phyloP scores from a whole-genome alignment of 345 rosid species.

The Toxicodendron radicans region DNA sequence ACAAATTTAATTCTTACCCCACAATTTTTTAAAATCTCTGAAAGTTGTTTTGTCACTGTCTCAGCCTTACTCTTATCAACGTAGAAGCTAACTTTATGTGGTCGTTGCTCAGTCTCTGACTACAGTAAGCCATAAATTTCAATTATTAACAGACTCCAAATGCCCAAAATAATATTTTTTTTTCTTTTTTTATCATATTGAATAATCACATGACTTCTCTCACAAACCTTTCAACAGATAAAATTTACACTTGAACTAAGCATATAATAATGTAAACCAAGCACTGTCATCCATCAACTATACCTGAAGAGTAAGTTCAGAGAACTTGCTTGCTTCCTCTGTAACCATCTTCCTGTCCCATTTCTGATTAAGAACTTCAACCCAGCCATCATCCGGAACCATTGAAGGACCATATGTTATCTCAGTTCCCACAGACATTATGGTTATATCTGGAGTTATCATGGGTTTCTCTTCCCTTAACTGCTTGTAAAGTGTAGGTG shows the following conservation, averaged over 20 bases:
- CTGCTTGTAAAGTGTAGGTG: conserved; percentile 73
- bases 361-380: conserved; percentile 69
- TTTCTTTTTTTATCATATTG: not conserved
- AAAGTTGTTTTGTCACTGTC: conserved; percentile 54
- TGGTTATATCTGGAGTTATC: conserved; percentile 90
- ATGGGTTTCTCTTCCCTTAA: conserved; percentile 85
- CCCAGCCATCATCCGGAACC: conserved; percentile 96
- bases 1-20: conserved; percentile 54
- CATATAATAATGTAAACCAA: conserved; percentile 8
- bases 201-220: not conserved
- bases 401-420: conserved; percentile 83
- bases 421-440: conserved; percentile 99
- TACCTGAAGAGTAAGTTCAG: conserved; percentile 95
- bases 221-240: not conserved
- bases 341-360: conserved; percentile 75
- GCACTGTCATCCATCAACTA: not conserved
- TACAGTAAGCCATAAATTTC: conserved; percentile 34
- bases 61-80: conserved; percentile 84
- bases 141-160: conserved; percentile 15
- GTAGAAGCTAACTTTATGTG: conserved; percentile 88
- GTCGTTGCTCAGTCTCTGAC: conserved; percentile 91
- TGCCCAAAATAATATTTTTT: not conserved
- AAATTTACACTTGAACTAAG: not conserved
- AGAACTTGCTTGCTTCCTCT: conserved; percentile 75
- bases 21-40: conserved; percentile 53